These are phyloP conservation scores for Fusarium sp. DNA, from an alignment of 2,329 filamentous ascomycete genomes.

Conservation along the genomic window DNA sequence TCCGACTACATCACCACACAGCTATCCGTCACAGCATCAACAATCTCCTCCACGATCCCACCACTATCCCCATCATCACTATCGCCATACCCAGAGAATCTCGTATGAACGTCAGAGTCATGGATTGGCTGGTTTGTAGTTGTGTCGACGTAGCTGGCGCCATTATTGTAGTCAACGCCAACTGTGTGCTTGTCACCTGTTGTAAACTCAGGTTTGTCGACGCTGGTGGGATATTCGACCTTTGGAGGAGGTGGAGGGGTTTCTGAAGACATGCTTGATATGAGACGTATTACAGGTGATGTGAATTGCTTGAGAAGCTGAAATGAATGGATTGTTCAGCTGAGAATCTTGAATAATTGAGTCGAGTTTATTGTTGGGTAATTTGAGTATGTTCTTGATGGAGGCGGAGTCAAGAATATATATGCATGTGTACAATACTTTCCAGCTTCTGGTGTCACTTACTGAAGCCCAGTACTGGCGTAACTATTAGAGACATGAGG, in stretches of 20 bases:
- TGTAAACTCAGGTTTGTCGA: neutral
- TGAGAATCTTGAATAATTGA: too few species aligned
- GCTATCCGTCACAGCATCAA: neutral
- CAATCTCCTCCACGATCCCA: neutral
- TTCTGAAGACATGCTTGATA: neutral
- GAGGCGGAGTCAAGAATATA: neutral
- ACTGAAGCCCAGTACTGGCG: too few species aligned
- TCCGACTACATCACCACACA: neutral
- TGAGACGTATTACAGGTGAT: rapidly evolving
- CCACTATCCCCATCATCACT: neutral
- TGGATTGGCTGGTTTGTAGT: neutral
- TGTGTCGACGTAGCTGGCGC: neutral
- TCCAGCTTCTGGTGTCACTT: neutral
- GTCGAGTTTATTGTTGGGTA: neutral
- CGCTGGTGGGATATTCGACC: neutral
- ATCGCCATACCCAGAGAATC: neutral
- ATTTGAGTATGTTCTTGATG: rapidly evolving
- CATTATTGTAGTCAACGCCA: neutral
- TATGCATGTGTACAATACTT: neutral
- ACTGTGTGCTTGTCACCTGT: neutral
- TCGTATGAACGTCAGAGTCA: neutral
- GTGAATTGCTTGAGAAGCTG: too few species aligned
- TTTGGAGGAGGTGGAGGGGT: neutral
- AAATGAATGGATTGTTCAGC: too few species aligned
- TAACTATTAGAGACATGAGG: neutral